These are phyloP conservation scores for Sungouiella thailandica DNA, from an alignment of 805 yeast species.

Conservation along the genomic window DNA sequence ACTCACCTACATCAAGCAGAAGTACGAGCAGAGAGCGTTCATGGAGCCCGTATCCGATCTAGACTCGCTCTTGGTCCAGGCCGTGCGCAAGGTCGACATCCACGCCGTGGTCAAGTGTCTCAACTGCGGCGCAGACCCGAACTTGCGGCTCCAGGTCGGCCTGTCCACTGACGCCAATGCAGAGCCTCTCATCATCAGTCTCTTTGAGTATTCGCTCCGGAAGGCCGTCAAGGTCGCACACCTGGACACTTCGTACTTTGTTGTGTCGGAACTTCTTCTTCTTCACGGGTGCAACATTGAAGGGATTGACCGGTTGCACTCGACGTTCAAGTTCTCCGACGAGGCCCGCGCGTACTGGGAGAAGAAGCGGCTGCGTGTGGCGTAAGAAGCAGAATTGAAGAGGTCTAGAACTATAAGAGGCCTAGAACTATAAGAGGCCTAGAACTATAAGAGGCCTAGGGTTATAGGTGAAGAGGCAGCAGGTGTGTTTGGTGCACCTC, in stretches of 20 bases:
- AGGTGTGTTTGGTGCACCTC: too few relatives aligned
- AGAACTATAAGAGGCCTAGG: too few relatives aligned
- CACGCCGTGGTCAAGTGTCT: conserved; percentile 39
- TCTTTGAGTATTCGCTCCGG: conserved; percentile 50
- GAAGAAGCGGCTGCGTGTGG: conserved; percentile 19
- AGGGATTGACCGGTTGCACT: conserved; percentile 16
- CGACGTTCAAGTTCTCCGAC: conserved; percentile 34
- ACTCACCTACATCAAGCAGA: conserved; percentile 54
- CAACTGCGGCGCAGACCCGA: conserved; percentile 45
- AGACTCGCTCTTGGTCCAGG: conserved; percentile 40
- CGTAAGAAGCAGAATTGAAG: too few relatives aligned
- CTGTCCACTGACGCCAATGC: conserved; percentile 10
- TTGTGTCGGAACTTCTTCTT: conserved; percentile 53
- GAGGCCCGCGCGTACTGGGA: conserved; percentile 56
- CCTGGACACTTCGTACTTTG: too few relatives aligned
- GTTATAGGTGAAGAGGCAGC: too few relatives aligned
- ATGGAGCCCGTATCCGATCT: too few relatives aligned
- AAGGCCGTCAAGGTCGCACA: conserved; percentile 32
- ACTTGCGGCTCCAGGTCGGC: conserved; percentile 33
- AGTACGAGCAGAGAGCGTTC: conserved; percentile 56
- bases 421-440: too few relatives aligned
- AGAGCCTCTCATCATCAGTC: conserved; percentile 19
- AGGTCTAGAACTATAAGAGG: too few relatives aligned
- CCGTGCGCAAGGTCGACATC: conserved; percentile 48
- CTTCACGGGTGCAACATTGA: conserved; percentile 54